These are phyloP conservation scores for Neckera pumila DNA, from an alignment of 225 moss, liverwort and hornwort genomes.

Conservation along the genomic window DNA sequence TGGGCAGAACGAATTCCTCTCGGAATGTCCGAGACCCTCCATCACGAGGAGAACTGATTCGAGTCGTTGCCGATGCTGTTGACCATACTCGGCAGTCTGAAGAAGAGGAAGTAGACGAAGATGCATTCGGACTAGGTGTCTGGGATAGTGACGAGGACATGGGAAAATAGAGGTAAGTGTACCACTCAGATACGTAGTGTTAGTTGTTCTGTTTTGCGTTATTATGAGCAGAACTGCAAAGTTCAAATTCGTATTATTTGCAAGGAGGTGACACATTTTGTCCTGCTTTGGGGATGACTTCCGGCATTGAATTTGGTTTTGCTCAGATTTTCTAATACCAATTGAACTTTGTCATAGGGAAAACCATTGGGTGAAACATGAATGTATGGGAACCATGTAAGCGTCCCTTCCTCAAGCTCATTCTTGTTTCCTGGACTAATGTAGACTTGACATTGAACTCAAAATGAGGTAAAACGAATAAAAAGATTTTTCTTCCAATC, in stretches of 20 bases:
- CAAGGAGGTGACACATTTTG: neutral
- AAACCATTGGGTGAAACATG: neutral
- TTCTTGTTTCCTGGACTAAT: too few species aligned
- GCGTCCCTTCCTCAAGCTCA: neutral
- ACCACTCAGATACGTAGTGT: neutral
- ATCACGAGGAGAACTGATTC: slow-evolving; percentile 5
- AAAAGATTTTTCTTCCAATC: neutral
- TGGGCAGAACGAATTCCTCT: neutral
- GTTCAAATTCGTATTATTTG: neutral
- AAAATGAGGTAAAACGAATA: neutral
- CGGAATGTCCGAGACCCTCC: neutral
- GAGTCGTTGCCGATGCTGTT: neutral
- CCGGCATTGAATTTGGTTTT: neutral
- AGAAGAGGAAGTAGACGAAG: slow-evolving; percentile 10
- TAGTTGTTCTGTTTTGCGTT: neutral
- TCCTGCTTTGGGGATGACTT: neutral
- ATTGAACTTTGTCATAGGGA: neutral
- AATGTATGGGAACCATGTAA: neutral
- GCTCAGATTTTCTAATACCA: neutral
- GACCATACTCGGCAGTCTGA: slow-evolving; percentile 5
- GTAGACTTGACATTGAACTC: neutral
- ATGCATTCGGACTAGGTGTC: slow-evolving; percentile 50
- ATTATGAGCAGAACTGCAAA: neutral
- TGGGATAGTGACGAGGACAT: slow-evolving; percentile 72
- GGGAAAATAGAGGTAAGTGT: neutral